Percentiles rank a stretch among this genome's conserved stretches.
Evolutionary conservation across 306 rosid genomes (phyloP).

Genomic region (Trifolium fragiferum): DNA sequence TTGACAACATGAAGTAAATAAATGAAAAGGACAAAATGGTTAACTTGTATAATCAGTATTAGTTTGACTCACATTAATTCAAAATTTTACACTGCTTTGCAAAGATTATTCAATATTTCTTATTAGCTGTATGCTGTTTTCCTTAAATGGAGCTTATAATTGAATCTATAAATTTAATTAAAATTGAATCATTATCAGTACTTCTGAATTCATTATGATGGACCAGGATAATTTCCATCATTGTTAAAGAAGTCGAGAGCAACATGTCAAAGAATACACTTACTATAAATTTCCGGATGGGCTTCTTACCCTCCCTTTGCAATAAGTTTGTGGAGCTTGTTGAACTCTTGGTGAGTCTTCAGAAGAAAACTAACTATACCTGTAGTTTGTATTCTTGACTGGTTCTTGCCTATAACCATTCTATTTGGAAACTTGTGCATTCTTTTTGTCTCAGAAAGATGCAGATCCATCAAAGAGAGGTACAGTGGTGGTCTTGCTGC

Average conservation of each 20-base stretch:
- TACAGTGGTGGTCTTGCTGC: constrained; percentile 77
- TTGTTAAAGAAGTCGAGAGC: constrained; percentile 86
- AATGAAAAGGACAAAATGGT: neutral
- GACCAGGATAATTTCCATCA: constrained; percentile 84
- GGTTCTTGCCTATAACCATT: constrained; percentile 34
- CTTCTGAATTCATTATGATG: constrained; percentile 50
- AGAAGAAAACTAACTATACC: constrained; percentile 30
- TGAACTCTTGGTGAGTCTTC: constrained; percentile 73
- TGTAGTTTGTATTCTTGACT: constrained; percentile 39
- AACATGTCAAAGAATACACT: constrained; percentile 81
- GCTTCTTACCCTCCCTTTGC: constrained; percentile 75
- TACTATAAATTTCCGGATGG: constrained; percentile 76
- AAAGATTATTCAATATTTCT: constrained; percentile 8
- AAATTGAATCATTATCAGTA: constrained; percentile 30
- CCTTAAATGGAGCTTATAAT: constrained; percentile 33
- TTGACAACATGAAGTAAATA: constrained; percentile 21
- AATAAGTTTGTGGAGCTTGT: constrained; percentile 88
- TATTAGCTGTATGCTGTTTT: constrained; percentile 26
- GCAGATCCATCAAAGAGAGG: constrained; percentile 70
- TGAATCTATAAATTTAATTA: constrained; percentile 34
- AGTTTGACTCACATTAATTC: constrained; percentile 25
- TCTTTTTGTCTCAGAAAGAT: constrained; percentile 64
- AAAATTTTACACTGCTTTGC: constrained; percentile 31
- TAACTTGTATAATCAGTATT: constrained; percentile 29
- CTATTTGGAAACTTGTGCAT: constrained; percentile 38